Conservation (phyloP, 2,329 filamentous ascomycete species). For the Trichoderma polysporum region DNA sequence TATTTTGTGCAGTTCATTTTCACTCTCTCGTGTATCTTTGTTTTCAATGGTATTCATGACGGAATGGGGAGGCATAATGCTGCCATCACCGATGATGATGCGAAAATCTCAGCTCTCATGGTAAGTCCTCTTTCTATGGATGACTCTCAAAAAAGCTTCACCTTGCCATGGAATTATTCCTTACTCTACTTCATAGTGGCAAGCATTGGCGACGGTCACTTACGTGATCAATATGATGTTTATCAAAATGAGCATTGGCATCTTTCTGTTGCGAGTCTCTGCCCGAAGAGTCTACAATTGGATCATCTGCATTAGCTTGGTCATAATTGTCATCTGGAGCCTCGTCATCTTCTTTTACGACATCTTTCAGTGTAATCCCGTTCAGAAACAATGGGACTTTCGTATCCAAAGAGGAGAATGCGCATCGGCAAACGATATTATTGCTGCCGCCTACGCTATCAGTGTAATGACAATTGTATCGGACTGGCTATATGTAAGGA, state of each 20-base stretch:
- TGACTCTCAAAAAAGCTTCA: neutral
- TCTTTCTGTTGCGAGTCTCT: conserved; percentile 52
- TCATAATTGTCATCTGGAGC: conserved; percentile 48
- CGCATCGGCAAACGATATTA: conserved; percentile 44
- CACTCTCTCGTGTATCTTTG: conserved; percentile 48
- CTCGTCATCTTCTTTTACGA: conserved; percentile 53
- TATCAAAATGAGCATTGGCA: conserved; percentile 55
- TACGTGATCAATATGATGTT: conserved; percentile 57
- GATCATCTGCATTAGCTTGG: conserved; percentile 47
- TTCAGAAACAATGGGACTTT: conserved; percentile 54
- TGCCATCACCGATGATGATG: conserved; percentile 40
- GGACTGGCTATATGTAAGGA: conserved; percentile 53
- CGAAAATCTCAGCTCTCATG: conserved; percentile 47
- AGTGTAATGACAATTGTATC: conserved; percentile 53
- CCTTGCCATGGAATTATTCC: neutral
- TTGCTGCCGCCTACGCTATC: conserved; percentile 51
- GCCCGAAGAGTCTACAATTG: conserved; percentile 48
- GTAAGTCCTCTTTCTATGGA: conserved; percentile 30
- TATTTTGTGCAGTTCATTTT: conserved; percentile 41
- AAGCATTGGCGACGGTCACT: conserved; percentile 50
- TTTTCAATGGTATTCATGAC: conserved; percentile 42
- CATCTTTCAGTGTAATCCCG: conserved; percentile 51
- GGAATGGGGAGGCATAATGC: conserved; percentile 51
- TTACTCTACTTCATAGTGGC: conserved; percentile 39
- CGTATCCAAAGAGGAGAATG: conserved; percentile 45